These are phyloP conservation scores for Xylariomycetidae sp. DNA, from an alignment of 2,329 filamentous ascomycete species.

Conservation along the genomic window DNA sequence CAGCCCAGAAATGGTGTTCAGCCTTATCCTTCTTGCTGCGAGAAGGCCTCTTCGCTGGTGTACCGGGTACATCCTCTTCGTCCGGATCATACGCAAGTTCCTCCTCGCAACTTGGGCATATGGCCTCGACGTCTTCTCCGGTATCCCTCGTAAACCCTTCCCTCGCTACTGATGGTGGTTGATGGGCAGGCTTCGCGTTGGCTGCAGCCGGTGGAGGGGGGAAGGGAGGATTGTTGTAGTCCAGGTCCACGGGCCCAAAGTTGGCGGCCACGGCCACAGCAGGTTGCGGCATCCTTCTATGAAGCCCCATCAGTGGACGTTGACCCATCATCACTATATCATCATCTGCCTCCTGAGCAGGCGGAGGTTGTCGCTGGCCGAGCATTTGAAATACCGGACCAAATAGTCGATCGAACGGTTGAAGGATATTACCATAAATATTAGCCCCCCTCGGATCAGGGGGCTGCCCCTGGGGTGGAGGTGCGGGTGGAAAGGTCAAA, in stretches of 20 bases:
- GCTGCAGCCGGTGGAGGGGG: conserved; percentile 2
- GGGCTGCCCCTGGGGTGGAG: too few relatives aligned
- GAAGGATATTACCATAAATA: too few relatives aligned
- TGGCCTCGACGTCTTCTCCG: conserved; percentile 63
- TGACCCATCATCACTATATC: conserved; percentile 21
- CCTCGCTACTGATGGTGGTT: conserved; percentile 59
- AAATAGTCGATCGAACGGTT: conserved; percentile 15
- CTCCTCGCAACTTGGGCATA: conserved; percentile 82
- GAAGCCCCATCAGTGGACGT: too few relatives aligned
- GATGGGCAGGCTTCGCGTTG: conserved; percentile 46
- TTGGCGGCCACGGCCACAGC: too few relatives aligned
- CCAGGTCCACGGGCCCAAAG: conserved; percentile 16
- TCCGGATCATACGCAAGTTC: conserved; percentile 72
- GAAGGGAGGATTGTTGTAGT: conserved; percentile 21
- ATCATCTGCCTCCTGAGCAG: too few relatives aligned
- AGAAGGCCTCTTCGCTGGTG: conserved; percentile 33
- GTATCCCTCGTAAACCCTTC: conserved; percentile 80
- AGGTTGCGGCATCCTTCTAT: too few relatives aligned
- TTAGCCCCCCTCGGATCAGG: too few relatives aligned
- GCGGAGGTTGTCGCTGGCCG: too few relatives aligned
- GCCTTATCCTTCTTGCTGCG: conserved; percentile 47
- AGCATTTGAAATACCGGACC: conserved; percentile 1
- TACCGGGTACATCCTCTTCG: conserved; percentile 27
- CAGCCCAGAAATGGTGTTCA: conserved; percentile 88
- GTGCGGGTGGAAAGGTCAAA: too few relatives aligned